Evolutionary conservation across 352 stramenopile species (phyloP).

Genomic region (Phytophthora hibernalis): DNA sequence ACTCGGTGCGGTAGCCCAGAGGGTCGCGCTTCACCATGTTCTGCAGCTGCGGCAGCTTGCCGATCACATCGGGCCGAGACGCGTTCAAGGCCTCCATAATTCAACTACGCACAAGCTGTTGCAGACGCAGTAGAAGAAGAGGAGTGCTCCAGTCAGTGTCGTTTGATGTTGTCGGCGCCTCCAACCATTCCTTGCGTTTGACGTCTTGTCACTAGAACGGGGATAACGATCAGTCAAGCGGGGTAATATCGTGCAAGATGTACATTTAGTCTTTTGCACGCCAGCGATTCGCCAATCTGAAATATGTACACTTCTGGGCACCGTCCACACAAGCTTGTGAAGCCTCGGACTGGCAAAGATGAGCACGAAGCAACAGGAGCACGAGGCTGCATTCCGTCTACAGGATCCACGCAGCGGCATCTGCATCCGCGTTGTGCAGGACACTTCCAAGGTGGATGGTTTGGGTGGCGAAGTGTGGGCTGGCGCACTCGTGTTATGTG

Average conservation of each 20-base stretch:
- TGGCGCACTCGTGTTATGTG: constrained; percentile 59
- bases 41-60: constrained; percentile 96
- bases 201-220: constrained; percentile 1
- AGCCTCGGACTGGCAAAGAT: constrained; percentile 11
- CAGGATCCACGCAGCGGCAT: constrained; percentile 13
- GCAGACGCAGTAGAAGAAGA: constrained; percentile 1
- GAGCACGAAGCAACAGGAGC: constrained; percentile 36
- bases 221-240: background rate
- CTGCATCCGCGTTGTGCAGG: constrained; percentile 52
- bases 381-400: constrained; percentile 45
- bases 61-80: constrained; percentile 87
- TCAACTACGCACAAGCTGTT: background rate
- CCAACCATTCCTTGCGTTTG: constrained; percentile 32
- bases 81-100: constrained; percentile 74
- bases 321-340: background rate
- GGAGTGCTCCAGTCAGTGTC: background rate
- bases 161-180: constrained; percentile 23
- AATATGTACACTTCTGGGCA: background rate
- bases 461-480: constrained; percentile 69
- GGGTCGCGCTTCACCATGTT: constrained; percentile 99
- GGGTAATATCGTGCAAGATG: background rate
- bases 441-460: constrained; percentile 62
- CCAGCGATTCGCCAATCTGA: background rate
- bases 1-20: constrained; percentile 96
- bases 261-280: background rate